phyloP scores from a whole-genome alignment of 257 asterid species.

The Scutellaria minor region DNA sequence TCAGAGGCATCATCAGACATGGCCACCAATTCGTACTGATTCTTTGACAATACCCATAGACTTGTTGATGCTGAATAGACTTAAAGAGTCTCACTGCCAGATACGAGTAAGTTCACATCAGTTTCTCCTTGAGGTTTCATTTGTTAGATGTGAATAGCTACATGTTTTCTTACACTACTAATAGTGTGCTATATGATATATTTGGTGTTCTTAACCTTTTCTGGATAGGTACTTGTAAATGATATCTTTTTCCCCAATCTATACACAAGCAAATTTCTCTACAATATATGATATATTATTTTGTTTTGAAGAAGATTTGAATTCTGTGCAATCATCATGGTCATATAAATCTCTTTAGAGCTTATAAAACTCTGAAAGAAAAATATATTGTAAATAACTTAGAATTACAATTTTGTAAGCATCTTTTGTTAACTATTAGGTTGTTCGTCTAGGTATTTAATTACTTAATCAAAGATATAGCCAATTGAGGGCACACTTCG shows the following conservation, averaged over 20 bases:
- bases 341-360: conserved; percentile 1
- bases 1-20: conserved; percentile 96
- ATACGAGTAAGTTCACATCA: conserved; percentile 64
- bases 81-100: conserved; percentile 85
- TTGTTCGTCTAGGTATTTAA: conserved; percentile 17
- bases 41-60: conserved; percentile 87
- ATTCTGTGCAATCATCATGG: conserved; percentile 13
- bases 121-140: conserved; percentile 17
- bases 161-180: background rate
- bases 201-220: background rate
- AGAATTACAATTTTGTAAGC: conserved; percentile 22
- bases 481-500: conserved; percentile 23
- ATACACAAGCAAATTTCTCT: background rate
- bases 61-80: conserved; percentile 82
- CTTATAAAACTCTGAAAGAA: conserved; percentile 7
- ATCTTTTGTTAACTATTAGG: conserved; percentile 19
- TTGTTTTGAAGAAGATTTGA: background rate
- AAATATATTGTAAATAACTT: background rate
- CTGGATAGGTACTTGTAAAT: background rate
- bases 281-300: background rate
- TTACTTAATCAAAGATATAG: conserved; percentile 6
- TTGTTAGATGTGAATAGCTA: conserved; percentile 16
- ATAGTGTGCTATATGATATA: conserved; percentile 15
- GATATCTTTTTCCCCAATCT: conserved; percentile 16
- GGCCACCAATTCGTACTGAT: conserved; percentile 98